phyloP scores from a whole-genome alignment of 805 yeast species.

The Starmerella riodocensis region DNA sequence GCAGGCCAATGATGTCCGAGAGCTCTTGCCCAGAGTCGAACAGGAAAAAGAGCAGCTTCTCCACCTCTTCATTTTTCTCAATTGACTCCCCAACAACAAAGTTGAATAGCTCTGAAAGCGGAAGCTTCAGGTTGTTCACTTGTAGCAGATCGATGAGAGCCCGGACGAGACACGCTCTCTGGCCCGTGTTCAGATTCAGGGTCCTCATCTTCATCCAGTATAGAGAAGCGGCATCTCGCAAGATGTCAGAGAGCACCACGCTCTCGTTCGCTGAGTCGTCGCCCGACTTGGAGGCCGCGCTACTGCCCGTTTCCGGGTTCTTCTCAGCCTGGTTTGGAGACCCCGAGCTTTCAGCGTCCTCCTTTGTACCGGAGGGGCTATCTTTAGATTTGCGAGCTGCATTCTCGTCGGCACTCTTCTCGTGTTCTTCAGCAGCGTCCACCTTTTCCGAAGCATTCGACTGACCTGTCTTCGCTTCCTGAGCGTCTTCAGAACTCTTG shows the following conservation, averaged over 20 bases:
- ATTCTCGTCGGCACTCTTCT: background rate
- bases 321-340: too few species aligned
- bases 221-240: background rate
- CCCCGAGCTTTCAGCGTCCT: background rate
- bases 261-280: background rate
- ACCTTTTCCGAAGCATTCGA: background rate
- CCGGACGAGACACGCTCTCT: constrained; percentile 7
- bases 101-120: constrained; percentile 5
- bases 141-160: constrained; percentile 6
- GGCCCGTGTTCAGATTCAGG: constrained; percentile 2
- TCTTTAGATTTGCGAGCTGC: background rate
- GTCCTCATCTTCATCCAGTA: constrained; percentile 9
- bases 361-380: background rate
- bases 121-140: background rate
- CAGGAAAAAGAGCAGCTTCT: constrained; percentile 26
- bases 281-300: background rate
- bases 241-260: background rate
- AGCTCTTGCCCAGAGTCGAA: constrained; percentile 24
- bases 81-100: background rate
- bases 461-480: background rate
- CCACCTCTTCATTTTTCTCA: constrained; percentile 12
- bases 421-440: background rate
- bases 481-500: background rate
- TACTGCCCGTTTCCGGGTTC: background rate
- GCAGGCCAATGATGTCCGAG: constrained; percentile 23